A percentile compares a stretch with the other conserved stretches of the same genome.
phyloP scores from a whole-genome alignment of 345 rosid genomes.

The Lepidium africanum region DNA sequence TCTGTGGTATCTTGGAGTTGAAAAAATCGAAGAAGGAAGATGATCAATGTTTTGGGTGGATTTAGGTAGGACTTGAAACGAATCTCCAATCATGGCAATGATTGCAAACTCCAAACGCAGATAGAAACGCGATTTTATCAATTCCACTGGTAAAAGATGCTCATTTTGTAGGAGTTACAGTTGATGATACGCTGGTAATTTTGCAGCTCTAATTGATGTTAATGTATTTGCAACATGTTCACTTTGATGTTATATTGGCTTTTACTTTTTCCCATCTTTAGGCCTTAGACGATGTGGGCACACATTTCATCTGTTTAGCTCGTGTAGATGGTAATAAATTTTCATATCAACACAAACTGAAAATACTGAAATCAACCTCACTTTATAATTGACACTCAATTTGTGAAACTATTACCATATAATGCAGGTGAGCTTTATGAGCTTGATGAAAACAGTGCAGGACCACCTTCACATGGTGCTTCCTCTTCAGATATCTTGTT shows the following conservation, averaged over 20 bases:
- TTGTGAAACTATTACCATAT: not conserved
- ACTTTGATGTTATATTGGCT: not conserved
- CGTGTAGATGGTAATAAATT: slow-evolving; percentile 62
- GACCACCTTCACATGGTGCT: slow-evolving; percentile 66
- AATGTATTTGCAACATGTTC: not conserved
- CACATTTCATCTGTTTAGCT: slow-evolving; percentile 78
- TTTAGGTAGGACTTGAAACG: too few relatives aligned
- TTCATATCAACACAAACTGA: not conserved
- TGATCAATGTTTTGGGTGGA: too few relatives aligned
- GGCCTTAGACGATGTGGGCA: slow-evolving; percentile 60
- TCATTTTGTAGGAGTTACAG: slow-evolving; percentile 72
- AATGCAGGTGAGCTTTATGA: slow-evolving; percentile 67
- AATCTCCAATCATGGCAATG: too few relatives aligned
- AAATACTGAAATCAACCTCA: not conserved
- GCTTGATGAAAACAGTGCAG: slow-evolving; percentile 79
- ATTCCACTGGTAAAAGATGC: slow-evolving; percentile 48
- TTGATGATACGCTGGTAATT: slow-evolving; percentile 69
- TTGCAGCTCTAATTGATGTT: not conserved
- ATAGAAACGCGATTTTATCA: too few relatives aligned
- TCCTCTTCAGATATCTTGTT: slow-evolving; percentile 59
- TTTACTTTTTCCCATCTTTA: slow-evolving; percentile 19
- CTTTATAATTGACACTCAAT: not conserved
- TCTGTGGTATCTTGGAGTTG: too few relatives aligned
- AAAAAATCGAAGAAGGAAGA: too few relatives aligned
- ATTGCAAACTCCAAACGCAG: too few relatives aligned